Percentiles rank a stretch among this genome's conserved stretches.
These are phyloP conservation scores for Wickerhamiella brachini DNA, from an alignment of 805 yeast species.

Conservation along the genomic window DNA sequence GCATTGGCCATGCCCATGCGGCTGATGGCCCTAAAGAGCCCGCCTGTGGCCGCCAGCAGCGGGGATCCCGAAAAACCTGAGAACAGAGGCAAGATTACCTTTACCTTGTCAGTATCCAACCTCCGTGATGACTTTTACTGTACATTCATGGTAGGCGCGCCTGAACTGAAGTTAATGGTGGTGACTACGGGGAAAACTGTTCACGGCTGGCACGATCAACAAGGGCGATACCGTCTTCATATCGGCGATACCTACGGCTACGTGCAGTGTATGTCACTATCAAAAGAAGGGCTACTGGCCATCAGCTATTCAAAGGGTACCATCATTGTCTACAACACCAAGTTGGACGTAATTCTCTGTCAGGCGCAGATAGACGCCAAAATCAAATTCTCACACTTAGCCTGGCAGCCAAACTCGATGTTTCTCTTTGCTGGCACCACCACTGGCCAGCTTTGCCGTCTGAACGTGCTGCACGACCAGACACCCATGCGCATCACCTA, in stretches of 20 bases:
- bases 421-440: not conserved
- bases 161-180: not conserved
- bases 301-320: not conserved
- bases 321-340: not conserved
- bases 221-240: not conserved
- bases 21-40: not conserved
- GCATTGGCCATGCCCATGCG: not conserved
- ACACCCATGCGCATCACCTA: not conserved
- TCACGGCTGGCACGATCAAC: not conserved
- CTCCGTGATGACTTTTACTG: slow-evolving; percentile 1
- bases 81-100: not conserved
- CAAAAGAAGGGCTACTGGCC: not conserved
- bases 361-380: not conserved
- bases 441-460: not conserved
- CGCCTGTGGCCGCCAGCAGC: not conserved
- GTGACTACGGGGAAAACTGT: not conserved
- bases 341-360: not conserved
- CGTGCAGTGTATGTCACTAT: not conserved
- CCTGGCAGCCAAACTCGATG: not conserved
- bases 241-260: not conserved
- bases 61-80: not conserved
- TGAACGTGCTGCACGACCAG: not conserved
- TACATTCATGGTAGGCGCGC: not conserved
- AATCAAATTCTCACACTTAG: not conserved
- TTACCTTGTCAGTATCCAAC: not conserved